Evolutionary conservation across 352 stramenopile species (phyloP).

Genomic region (Globisporangium parvum): DNA sequence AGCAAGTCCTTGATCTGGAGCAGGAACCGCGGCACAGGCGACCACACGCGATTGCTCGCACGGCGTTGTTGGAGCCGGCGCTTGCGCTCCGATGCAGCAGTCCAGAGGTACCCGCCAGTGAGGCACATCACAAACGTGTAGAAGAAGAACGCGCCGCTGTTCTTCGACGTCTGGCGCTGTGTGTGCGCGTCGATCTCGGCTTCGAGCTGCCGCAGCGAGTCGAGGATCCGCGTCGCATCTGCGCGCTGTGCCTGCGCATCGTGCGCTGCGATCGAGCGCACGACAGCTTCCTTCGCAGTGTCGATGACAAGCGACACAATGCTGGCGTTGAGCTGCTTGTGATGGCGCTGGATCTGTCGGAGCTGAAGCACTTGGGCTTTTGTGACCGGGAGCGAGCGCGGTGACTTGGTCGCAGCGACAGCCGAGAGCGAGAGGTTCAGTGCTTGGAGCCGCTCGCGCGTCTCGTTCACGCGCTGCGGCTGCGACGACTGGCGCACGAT

Average conservation of each 20-base stretch:
- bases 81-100: constrained; percentile 8
- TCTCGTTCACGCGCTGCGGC: constrained; percentile 4
- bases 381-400: neutral
- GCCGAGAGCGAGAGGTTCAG: constrained; percentile 14
- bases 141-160: constrained; percentile 23
- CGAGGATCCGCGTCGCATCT: neutral
- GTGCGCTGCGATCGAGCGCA: neutral
- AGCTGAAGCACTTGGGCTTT: constrained; percentile 10
- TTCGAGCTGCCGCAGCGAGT: constrained; percentile 7
- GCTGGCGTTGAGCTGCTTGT: constrained; percentile 2
- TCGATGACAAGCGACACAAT: constrained; percentile 10
- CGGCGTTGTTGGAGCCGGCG: constrained; percentile 7
- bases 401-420: neutral
- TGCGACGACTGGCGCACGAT: constrained; percentile 8
- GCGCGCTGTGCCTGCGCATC: neutral
- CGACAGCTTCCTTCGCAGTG: neutral
- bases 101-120: constrained; percentile 29
- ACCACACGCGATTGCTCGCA: constrained; percentile 23
- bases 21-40: constrained; percentile 24
- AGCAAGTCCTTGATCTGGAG: constrained; percentile 26
- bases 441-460: constrained; percentile 2
- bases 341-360: constrained; percentile 7
- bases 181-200: constrained; percentile 7
- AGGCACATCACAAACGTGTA: constrained; percentile 23
- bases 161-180: constrained; percentile 4